Conservation (phyloP, 768 basidiomycete genomes). For the Crucibulum laeve region DNA sequence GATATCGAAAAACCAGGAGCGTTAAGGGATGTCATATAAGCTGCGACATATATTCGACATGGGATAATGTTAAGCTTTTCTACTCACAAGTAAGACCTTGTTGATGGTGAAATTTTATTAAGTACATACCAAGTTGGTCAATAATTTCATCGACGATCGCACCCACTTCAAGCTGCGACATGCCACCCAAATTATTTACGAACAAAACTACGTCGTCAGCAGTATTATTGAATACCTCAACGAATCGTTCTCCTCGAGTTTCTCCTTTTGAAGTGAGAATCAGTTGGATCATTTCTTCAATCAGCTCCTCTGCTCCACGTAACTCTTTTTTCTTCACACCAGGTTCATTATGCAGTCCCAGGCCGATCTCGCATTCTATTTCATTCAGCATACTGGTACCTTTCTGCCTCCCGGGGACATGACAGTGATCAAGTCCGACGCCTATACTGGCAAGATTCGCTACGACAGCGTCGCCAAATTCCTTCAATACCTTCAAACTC, state of each 20-base stretch:
- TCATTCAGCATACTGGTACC: conserved; percentile 13
- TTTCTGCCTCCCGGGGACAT: conserved; percentile 43
- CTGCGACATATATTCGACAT: conserved; percentile 37
- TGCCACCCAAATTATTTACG: conserved; percentile 53
- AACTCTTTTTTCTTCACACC: conserved; percentile 30
- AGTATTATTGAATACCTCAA: conserved; percentile 9
- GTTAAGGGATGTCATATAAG: conserved; percentile 59
- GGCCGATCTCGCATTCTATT: conserved; percentile 40
- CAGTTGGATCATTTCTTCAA: conserved; percentile 26
- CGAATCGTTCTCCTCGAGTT: conserved; percentile 22
- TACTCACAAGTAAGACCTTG: conserved; percentile 9
- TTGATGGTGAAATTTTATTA: not conserved
- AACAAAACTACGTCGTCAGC: conserved; percentile 48
- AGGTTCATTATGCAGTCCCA: conserved; percentile 57
- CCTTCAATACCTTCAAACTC: conserved; percentile 24
- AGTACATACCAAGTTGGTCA: conserved; percentile 37
- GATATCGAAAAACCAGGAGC: conserved; percentile 57
- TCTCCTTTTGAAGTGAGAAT: conserved; percentile 40
- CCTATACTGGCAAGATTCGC: conserved; percentile 28
- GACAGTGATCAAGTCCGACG: conserved; percentile 50
- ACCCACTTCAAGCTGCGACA: conserved; percentile 48
- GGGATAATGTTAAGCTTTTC: conserved; percentile 26
- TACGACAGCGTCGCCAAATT: conserved; percentile 29
- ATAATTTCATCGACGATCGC: conserved; percentile 41
- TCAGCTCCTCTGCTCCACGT: conserved; percentile 23